Evolutionary conservation across 1,284 basidiomycete species (phyloP), one percentile per base, ranked within the genome.

Genomic region (Meripilus lineatus): DNA sequence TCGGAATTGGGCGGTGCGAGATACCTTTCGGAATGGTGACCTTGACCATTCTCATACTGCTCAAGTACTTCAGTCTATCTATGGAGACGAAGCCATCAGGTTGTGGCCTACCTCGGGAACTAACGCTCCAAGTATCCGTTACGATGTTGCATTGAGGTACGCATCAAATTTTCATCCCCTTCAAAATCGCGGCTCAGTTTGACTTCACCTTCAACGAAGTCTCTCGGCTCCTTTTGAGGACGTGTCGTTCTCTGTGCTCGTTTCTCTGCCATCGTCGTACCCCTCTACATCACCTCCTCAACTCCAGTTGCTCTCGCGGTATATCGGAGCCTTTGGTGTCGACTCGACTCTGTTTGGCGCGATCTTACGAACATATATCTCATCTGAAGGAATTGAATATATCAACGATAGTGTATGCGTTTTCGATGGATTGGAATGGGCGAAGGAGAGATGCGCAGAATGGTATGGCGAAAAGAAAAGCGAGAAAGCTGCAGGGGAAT

Each of bases 341-440:
- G 85, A 89, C 52, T 64, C 83, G 2, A 59, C 63, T 18, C 71
- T 92, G 14, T 90, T 93, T 58, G 89, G 89, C 15, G 75, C 77
- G 7, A 74, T 93, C 25, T 74, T 93, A 7, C 79, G 86, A 30
- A 93, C 89, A 0, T 94, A 81, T 63, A 90, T 93, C 47, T 88
- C 89, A 1, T 61, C 72, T 15, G 77, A 74, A 39, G 89, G 87
- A 5, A 76, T 89, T 7, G 79, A 89, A 46, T 93, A 86, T 78
- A 68, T 70, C 1, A 68, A 79, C 15, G 89, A 84, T 40, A 74
- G 74, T 1, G 81, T 91, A 11, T 91, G 88, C 56, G 87, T 94
- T 13, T 95, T 94, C 58, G 92, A 95, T 52, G 91, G 92, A 8
- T 66, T 93, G 8, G 84, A 90, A 57, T 81, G 77, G 59, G 79